These are phyloP conservation scores for Lumnitzera racemosa DNA, from an alignment of 345 rosid genomes.

Conservation along the genomic window DNA sequence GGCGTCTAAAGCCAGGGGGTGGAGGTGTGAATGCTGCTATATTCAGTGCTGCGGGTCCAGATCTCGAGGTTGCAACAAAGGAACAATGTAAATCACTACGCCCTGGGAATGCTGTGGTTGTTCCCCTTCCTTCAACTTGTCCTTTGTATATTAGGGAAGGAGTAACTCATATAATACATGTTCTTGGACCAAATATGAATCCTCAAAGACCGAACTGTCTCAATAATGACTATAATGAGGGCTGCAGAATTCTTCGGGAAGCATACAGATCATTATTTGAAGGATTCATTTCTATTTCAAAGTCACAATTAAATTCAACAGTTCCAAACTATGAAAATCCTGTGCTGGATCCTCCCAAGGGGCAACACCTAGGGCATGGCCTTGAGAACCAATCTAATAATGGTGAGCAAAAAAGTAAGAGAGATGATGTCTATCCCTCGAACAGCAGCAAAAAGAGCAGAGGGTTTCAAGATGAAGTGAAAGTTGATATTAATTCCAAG, in stretches of 20 bases:
- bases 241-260: slow-evolving; percentile 61
- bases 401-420: slow-evolving; percentile 33
- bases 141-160: slow-evolving; percentile 69
- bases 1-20: slow-evolving; percentile 93
- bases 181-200: slow-evolving; percentile 98
- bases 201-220: slow-evolving; percentile 75
- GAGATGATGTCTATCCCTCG: slow-evolving; percentile 21
- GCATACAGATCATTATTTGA: slow-evolving; percentile 77
- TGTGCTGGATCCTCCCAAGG: slow-evolving; percentile 6
- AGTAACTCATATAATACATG: slow-evolving; percentile 82
- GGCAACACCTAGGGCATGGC: slow-evolving; percentile 12
- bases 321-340: slow-evolving; percentile 17
- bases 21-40: slow-evolving; percentile 94
- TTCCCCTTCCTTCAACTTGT: slow-evolving; percentile 73
- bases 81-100: slow-evolving; percentile 47
- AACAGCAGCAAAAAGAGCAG: slow-evolving; percentile 52
- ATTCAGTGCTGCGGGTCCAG: slow-evolving; percentile 68
- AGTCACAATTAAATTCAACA: slow-evolving; percentile 27
- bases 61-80: slow-evolving; percentile 58
- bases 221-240: slow-evolving; percentile 54
- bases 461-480: slow-evolving; percentile 26
- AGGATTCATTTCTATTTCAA: slow-evolving; percentile 49
- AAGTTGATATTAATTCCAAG: slow-evolving; percentile 12
- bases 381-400: slow-evolving; percentile 10
- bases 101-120: slow-evolving; percentile 73